Evolutionary conservation across 345 rosid species (phyloP).

Genomic region (Pistacia atlantica): DNA sequence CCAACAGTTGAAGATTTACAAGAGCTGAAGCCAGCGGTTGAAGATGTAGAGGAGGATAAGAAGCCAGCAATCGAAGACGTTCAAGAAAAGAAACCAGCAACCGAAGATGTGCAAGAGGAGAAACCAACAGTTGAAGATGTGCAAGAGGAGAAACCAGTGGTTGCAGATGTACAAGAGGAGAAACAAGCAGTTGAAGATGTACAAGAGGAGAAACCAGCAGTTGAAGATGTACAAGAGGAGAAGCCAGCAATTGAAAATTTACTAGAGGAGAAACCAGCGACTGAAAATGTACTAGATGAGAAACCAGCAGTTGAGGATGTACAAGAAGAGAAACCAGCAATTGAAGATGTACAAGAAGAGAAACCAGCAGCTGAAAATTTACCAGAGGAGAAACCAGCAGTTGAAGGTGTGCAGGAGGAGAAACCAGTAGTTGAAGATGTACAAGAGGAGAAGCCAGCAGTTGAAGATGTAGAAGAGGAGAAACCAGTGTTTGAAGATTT

Average conservation of each 20-base stretch:
- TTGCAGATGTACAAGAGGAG: slow-evolving; percentile 2
- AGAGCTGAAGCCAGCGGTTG: slow-evolving; percentile 10
- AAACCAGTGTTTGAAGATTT: background rate
- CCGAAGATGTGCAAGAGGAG: slow-evolving; percentile 1
- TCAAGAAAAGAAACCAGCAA: background rate
- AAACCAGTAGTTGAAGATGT: background rate
- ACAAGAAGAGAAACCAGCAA: background rate
- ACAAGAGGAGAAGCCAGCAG: background rate
- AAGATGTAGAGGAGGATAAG: background rate
- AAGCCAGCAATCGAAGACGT: background rate
- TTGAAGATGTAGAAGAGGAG: background rate
- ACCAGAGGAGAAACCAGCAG: background rate
- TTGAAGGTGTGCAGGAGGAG: background rate
- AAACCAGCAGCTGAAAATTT: slow-evolving; percentile 13
- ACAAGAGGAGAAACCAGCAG: slow-evolving; percentile 7
- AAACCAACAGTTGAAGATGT: background rate
- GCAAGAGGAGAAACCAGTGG: slow-evolving; percentile 7
- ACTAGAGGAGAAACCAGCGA: background rate
- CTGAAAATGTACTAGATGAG: slow-evolving; percentile 3
- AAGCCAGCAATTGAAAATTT: background rate
- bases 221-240: slow-evolving; percentile 4
- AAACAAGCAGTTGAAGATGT: background rate
- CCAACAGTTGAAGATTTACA: background rate
- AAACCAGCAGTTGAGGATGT: slow-evolving; percentile 2
- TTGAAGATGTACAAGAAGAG: background rate